These are phyloP conservation scores for Calonectria ilicicola DNA, from an alignment of 2,329 filamentous ascomycete species.

Conservation along the genomic window DNA sequence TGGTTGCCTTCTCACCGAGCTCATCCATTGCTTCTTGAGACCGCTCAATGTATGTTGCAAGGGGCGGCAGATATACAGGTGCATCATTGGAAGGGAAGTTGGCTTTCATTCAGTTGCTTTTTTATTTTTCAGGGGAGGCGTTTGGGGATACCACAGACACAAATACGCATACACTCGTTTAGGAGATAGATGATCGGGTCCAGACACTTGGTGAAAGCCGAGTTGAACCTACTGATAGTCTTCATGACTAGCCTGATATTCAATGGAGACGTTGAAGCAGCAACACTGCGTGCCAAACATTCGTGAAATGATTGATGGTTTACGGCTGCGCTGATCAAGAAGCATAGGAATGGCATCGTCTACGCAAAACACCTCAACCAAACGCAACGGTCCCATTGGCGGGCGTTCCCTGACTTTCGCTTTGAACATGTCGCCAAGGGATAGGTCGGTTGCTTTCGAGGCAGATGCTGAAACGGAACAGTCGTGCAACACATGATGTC, in stretches of 20 bases:
- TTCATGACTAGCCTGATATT: neutral
- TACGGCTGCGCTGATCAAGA: neutral
- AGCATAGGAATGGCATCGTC: neutral
- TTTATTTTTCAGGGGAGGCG: slow-evolving; percentile 16
- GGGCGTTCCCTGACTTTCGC: neutral
- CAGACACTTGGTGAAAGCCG: slow-evolving; percentile 7
- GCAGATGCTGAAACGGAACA: neutral
- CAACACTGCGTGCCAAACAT: neutral
- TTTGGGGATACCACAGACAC: slow-evolving; percentile 26
- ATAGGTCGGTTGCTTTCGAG: neutral
- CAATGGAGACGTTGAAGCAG: slow-evolving; percentile 3
- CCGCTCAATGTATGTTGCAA: slow-evolving; percentile 38
- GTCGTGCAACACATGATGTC: neutral
- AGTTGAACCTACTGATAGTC: neutral
- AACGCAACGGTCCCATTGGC: no score
- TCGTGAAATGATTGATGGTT: neutral
- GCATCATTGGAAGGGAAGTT: slow-evolving; percentile 32
- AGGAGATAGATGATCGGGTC: slow-evolving; percentile 36
- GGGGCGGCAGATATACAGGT: slow-evolving; percentile 35
- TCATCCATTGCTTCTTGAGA: slow-evolving; percentile 25
- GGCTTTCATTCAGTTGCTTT: slow-evolving; percentile 22
- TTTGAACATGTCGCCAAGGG: neutral
- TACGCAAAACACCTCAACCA: neutral
- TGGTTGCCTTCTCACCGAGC: slow-evolving; percentile 27
- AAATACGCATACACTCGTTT: slow-evolving; percentile 42